Percentiles rank a stretch among this genome's conserved stretches.
phyloP scores from a whole-genome alignment of 2,329 filamentous ascomycete species.

The Ceratocystis alfenasii region DNA sequence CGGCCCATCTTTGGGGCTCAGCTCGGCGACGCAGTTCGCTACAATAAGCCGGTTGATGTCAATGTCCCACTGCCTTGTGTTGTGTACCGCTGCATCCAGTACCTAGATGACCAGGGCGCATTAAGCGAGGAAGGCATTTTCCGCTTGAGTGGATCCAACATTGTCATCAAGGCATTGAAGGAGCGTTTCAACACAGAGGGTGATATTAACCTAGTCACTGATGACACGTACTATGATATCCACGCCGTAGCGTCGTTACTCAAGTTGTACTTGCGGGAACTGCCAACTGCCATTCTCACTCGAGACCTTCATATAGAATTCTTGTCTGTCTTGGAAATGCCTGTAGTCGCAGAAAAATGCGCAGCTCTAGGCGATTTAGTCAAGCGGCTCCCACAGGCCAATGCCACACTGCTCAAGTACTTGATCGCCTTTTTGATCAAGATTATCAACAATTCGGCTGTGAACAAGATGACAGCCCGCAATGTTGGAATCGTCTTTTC shows the following conservation, averaged over 20 bases:
- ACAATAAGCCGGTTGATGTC: constrained; percentile 59
- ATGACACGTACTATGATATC: constrained; percentile 83
- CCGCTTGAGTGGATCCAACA: constrained; percentile 89
- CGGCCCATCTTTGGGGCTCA: constrained; percentile 74
- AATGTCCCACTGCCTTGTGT: constrained; percentile 75
- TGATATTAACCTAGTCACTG: constrained; percentile 74
- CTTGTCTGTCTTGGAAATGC: constrained; percentile 67
- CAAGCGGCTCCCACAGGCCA: constrained; percentile 65
- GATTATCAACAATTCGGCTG: constrained; percentile 77
- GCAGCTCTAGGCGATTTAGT: constrained; percentile 64
- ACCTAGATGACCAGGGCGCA: constrained; percentile 71
- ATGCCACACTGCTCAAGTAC: constrained; percentile 70
- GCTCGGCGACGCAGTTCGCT: constrained; percentile 73
- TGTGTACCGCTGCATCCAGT: constrained; percentile 90
- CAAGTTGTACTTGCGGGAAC: constrained; percentile 85
- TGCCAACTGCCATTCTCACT: constrained; percentile 83
- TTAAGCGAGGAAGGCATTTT: constrained; percentile 88
- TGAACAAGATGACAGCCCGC: constrained; percentile 96
- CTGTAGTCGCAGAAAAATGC: constrained; percentile 64
- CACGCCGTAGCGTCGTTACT: constrained; percentile 89
- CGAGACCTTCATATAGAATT: constrained; percentile 85
- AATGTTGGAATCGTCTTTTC: constrained; percentile 98
- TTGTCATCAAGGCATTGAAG: constrained; percentile 79
- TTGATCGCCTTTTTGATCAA: constrained; percentile 80
- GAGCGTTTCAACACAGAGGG: constrained; percentile 91